Evolutionary conservation across 2,329 filamentous ascomycete species (phyloP), one percentile per base, ranked within the genome.

Genomic region (Phaeosphaeriaceae sp.): DNA sequence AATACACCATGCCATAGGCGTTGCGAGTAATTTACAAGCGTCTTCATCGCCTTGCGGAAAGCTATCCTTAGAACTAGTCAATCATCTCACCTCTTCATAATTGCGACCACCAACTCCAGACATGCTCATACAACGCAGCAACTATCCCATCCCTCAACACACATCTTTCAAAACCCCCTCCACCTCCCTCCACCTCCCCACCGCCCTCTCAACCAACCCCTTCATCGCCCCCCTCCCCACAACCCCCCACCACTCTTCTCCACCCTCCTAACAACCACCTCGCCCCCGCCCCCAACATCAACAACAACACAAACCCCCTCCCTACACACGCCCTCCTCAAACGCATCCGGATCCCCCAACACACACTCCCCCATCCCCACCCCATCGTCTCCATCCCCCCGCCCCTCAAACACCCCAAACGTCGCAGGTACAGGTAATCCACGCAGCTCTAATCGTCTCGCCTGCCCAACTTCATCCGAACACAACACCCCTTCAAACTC

Each of bases 221-320:
- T 75, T 82, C 69, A 92, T 78, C 50, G 86, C 76, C 49, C 84
- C 80, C 18, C 80, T 83, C 6, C 86, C 88, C 30, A 94, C 77
- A 6, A 85, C 78, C 8, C 83, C 6, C 93, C 94, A 9, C 94
- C 94, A 56, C 82, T 85, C 79, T 96, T 97, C 64, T 94, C 90
- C 53, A 97, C 54, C 85, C 87, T 42, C 90, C 76, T 42, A 6
- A 86, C 77, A 12, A 83, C 82, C 16, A 89, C 90, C 17, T 92
- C 92, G 3, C 26, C 38, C 20, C 20, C 55, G 81, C 77, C 26
- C 38, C 20, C 20, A 55, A 81, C 77, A 68, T 93, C 88, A n/a
- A 96, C 84, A 40, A 94, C 86, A 28, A 96, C 77, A 2, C 87
- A 92, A n/a, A 94, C 78, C n/a, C 76, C 82, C 79, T 99, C 94